These are phyloP conservation scores for Crithidia fasciculata DNA, from an alignment of 208 protist genomes.

Conservation along the genomic window DNA sequence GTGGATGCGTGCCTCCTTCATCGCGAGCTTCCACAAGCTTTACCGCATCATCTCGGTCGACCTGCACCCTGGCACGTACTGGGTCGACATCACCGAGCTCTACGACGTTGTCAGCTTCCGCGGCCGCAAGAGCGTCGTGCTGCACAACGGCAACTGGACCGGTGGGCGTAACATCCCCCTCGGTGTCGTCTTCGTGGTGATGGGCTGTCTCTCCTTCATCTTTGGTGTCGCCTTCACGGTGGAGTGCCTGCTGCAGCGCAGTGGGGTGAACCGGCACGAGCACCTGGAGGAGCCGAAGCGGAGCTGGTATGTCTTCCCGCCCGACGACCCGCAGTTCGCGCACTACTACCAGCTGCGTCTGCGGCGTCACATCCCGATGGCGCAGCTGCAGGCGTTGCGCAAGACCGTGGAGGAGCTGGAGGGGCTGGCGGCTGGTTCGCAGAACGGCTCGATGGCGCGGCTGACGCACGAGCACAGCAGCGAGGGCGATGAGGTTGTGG, in stretches of 20 bases:
- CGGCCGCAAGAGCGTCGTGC: constrained; percentile 94
- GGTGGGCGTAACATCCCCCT: constrained; percentile 47
- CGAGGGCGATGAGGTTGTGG: background rate
- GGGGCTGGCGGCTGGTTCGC: background rate
- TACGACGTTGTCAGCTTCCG: constrained; percentile 93
- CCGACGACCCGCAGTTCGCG: constrained; percentile 50
- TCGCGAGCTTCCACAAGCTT: constrained; percentile 97
- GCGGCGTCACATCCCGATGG: constrained; percentile 54
- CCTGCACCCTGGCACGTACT: constrained; percentile 68
- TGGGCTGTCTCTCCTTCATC: constrained; percentile 66
- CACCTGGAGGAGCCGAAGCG: constrained; percentile 54
- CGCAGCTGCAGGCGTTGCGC: constrained; percentile 53
- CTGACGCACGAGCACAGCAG: background rate
- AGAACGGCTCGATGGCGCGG: constrained; percentile 1
- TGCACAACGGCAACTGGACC: constrained; percentile 83
- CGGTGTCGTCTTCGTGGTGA: constrained; percentile 63
- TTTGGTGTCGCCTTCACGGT: constrained; percentile 64
- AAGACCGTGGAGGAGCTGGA: constrained; percentile 35
- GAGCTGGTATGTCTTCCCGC: constrained; percentile 72
- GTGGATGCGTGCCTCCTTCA: constrained; percentile 95
- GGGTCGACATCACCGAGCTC: constrained; percentile 91
- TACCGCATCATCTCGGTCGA: constrained; percentile 91
- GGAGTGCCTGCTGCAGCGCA: constrained; percentile 43
- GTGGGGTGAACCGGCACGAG: constrained; percentile 32
- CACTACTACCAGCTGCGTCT: constrained; percentile 67